Percentiles rank a stretch among this genome's conserved stretches.
phyloP scores from a whole-genome alignment of 768 basidiomycete species.

The Favolaschia claudopus region DNA sequence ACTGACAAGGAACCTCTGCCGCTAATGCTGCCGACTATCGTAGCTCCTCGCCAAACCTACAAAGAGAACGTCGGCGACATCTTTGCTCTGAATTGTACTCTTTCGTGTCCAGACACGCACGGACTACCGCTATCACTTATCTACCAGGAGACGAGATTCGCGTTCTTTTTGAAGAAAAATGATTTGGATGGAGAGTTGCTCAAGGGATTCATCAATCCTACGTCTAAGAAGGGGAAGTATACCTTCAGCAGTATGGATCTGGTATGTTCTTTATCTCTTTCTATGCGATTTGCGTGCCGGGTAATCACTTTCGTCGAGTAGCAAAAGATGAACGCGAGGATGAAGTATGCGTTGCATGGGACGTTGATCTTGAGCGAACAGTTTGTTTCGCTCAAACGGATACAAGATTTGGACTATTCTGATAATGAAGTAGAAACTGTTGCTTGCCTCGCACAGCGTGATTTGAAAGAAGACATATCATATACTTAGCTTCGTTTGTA shows the following conservation, averaged over 20 bases:
- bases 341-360: constrained; percentile 93
- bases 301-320: constrained; percentile 34
- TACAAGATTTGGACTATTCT: background rate
- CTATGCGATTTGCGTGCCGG: background rate
- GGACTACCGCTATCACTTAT: constrained; percentile 69
- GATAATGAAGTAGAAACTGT: constrained; percentile 54
- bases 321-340: constrained; percentile 89
- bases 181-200: constrained; percentile 75
- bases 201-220: constrained; percentile 72
- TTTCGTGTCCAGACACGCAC: constrained; percentile 71
- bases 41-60: constrained; percentile 75
- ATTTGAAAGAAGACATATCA: no score
- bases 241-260: constrained; percentile 83
- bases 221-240: constrained; percentile 72
- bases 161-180: constrained; percentile 72
- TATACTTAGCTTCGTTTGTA: no score
- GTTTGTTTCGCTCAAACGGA: constrained; percentile 42
- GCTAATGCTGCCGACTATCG: constrained; percentile 5
- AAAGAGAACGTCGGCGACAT: constrained; percentile 94
- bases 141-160: constrained; percentile 79
- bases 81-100: constrained; percentile 64
- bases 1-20: constrained; percentile 51
- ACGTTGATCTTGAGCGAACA: constrained; percentile 85
- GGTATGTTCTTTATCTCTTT: constrained; percentile 50
- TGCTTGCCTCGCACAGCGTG: no score